These are phyloP conservation scores for Neohortaea acidophila DNA, from an alignment of 495 filamentous ascomycete species.

Conservation along the genomic window DNA sequence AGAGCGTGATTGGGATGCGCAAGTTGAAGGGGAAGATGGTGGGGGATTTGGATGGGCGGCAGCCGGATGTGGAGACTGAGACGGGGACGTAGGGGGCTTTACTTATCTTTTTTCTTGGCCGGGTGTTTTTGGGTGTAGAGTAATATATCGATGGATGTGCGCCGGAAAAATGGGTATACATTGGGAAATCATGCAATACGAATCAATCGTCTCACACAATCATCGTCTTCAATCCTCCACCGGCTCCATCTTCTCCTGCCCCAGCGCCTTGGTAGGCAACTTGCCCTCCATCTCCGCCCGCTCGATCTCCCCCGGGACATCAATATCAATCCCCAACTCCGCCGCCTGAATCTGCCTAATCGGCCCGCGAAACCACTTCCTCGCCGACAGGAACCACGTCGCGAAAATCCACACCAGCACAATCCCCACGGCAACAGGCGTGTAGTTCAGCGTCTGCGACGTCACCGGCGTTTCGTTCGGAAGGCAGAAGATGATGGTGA, in stretches of 20 bases:
- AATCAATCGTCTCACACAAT: too few relatives aligned
- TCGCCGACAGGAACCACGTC: slow-evolving; percentile 36
- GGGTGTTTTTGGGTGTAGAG: too few relatives aligned
- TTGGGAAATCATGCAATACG: too few relatives aligned
- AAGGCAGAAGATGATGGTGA: too few relatives aligned
- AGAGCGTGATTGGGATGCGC: slow-evolving; percentile 45
- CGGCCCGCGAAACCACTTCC: slow-evolving; percentile 44
- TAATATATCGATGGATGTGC: too few relatives aligned
- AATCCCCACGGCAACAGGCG: slow-evolving; percentile 50
- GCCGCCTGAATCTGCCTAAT: slow-evolving; percentile 38
- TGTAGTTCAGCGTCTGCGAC: too few relatives aligned
- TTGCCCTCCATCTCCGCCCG: slow-evolving; percentile 23
- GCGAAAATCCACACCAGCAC: slow-evolving; percentile 33
- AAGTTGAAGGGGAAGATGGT: slow-evolving; percentile 39
- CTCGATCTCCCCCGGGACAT: slow-evolving; percentile 36
- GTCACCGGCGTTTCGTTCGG: too few relatives aligned
- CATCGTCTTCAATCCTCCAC: too few relatives aligned
- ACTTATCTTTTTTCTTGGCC: not conserved
- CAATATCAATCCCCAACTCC: slow-evolving; percentile 32
- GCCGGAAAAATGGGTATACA: too few relatives aligned
- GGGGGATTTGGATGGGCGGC: slow-evolving; percentile 41
- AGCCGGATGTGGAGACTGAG: slow-evolving; percentile 55
- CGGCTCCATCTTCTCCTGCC: too few relatives aligned
- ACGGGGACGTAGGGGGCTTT: slow-evolving; percentile 7
- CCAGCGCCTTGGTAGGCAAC: too few relatives aligned